Conservation (phyloP, 306 rosid genomes). For the Glycine tomentella region DNA sequence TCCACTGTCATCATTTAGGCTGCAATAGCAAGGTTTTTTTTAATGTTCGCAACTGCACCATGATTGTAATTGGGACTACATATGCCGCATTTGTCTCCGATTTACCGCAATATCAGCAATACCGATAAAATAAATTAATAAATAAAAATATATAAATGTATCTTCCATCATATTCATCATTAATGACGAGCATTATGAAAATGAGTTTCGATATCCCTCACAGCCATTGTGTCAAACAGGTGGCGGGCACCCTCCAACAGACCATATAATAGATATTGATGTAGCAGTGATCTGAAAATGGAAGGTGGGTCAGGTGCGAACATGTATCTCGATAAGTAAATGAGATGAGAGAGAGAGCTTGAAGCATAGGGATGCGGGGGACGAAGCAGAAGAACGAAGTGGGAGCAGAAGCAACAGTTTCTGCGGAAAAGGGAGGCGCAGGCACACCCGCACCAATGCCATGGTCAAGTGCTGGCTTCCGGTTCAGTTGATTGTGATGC, state of each 20-base stretch:
- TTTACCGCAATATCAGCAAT: too few relatives aligned
- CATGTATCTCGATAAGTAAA: not conserved
- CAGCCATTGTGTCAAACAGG: slow-evolving; percentile 41
- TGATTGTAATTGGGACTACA: too few relatives aligned
- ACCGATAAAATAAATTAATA: too few relatives aligned
- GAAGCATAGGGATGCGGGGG: slow-evolving; percentile 17
- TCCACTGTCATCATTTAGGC: too few relatives aligned
- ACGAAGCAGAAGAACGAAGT: not conserved
- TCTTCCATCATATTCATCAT: too few relatives aligned
- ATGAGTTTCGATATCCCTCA: slow-evolving; percentile 4
- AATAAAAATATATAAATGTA: too few relatives aligned
- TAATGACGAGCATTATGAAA: not conserved
- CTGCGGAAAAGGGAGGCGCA: slow-evolving; percentile 7
- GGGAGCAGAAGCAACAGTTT: slow-evolving; percentile 8
- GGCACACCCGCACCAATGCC: slow-evolving; percentile 13
- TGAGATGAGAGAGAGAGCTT: slow-evolving; percentile 26
- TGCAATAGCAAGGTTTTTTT: too few relatives aligned
- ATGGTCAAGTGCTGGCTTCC: not conserved
- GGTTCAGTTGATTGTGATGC: too few relatives aligned
- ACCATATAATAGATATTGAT: not conserved
- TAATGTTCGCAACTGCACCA: too few relatives aligned
- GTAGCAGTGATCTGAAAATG: not conserved
- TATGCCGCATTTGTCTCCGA: too few relatives aligned
- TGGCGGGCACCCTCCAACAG: not conserved
- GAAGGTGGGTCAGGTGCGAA: slow-evolving; percentile 4